Percentiles rank a stretch among this genome's conserved stretches.
phyloP scores from a whole-genome alignment of 768 basidiomycete species.

The Suillus discolor region DNA sequence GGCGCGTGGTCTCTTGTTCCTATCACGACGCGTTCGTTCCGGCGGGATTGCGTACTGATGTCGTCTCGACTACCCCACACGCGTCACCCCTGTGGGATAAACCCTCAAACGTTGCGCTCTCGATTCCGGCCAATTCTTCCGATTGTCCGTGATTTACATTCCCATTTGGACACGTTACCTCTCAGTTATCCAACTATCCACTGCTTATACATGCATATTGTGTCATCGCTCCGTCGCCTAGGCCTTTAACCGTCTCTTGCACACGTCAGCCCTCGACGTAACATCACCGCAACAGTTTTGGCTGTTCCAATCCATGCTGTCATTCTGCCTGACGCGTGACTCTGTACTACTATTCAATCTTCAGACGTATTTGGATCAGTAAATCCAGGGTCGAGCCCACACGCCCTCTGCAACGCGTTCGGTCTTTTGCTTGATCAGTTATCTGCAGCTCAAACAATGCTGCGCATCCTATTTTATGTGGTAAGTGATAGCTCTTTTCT shows the following conservation, averaged over 20 bases:
- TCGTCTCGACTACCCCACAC: conserved; percentile 5
- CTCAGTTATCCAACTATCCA: background rate
- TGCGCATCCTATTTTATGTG: conserved; percentile 8
- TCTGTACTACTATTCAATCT: background rate
- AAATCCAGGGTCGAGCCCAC: conserved; percentile 4
- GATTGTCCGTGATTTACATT: conserved; percentile 6
- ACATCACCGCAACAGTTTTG: background rate
- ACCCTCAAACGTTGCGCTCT: conserved; percentile 4
- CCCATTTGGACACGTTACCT: background rate
- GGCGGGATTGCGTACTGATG: background rate
- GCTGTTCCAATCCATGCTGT: background rate
- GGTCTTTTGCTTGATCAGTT: conserved; percentile 5
- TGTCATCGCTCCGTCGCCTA: background rate
- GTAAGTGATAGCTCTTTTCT: conserved; percentile 7
- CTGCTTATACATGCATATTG: background rate
- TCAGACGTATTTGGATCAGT: background rate
- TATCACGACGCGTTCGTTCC: conserved; percentile 6
- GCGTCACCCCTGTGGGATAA: conserved; percentile 2
- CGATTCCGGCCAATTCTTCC: background rate
- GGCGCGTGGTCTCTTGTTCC: conserved; percentile 33
- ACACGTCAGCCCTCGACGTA: background rate
- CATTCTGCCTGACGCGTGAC: background rate
- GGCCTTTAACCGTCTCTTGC: background rate
- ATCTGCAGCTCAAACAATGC: background rate
- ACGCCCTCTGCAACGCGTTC: conserved; percentile 9